Percentiles rank a stretch among this genome's conserved stretches.
Evolutionary conservation across 179 eudicot species (phyloP).

Genomic region (Silene vulgaris): DNA sequence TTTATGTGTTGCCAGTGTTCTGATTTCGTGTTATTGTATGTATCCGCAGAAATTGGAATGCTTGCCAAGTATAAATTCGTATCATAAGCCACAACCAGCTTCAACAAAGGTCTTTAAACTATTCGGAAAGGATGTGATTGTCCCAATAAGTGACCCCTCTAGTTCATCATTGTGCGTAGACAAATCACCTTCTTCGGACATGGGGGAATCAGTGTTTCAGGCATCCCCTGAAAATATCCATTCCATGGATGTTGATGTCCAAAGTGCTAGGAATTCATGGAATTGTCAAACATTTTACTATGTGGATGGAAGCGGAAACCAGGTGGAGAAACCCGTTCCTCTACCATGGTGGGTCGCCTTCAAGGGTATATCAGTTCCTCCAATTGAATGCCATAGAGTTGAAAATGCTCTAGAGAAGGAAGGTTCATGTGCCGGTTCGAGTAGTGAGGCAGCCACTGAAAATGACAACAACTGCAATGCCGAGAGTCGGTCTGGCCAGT

Average conservation of each 20-base stretch:
- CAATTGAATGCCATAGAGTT: background rate
- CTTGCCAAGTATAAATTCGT: slow-evolving; percentile 25
- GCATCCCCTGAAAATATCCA: slow-evolving; percentile 16
- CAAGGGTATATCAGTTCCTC: slow-evolving; percentile 34
- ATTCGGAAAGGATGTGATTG: slow-evolving; percentile 31
- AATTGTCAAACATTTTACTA: slow-evolving; percentile 13
- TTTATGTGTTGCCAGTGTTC: background rate
- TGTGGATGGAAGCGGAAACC: slow-evolving; percentile 21
- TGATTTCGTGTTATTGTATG: slow-evolving; percentile 13
- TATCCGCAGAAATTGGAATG: slow-evolving; percentile 36
- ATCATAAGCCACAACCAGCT: slow-evolving; percentile 21
- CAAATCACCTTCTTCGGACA: slow-evolving; percentile 26
- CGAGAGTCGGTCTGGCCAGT: slow-evolving; percentile 30
- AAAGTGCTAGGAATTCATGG: slow-evolving; percentile 20
- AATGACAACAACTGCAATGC: slow-evolving; percentile 30
- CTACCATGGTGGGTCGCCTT: slow-evolving; percentile 42
- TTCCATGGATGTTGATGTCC: slow-evolving; percentile 10
- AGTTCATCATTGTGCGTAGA: slow-evolving; percentile 14
- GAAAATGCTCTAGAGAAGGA: slow-evolving; percentile 33
- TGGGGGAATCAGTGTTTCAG: slow-evolving; percentile 26
- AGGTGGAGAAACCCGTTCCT: slow-evolving; percentile 31
- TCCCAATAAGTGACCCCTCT: slow-evolving; percentile 16
- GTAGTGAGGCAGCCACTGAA: slow-evolving; percentile 30
- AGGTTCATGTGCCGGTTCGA: slow-evolving; percentile 31
- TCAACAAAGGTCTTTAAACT: slow-evolving; percentile 27